These are phyloP conservation scores for Shiraia bambusicola DNA, from an alignment of 2,329 filamentous ascomycete genomes.

Conservation along the genomic window DNA sequence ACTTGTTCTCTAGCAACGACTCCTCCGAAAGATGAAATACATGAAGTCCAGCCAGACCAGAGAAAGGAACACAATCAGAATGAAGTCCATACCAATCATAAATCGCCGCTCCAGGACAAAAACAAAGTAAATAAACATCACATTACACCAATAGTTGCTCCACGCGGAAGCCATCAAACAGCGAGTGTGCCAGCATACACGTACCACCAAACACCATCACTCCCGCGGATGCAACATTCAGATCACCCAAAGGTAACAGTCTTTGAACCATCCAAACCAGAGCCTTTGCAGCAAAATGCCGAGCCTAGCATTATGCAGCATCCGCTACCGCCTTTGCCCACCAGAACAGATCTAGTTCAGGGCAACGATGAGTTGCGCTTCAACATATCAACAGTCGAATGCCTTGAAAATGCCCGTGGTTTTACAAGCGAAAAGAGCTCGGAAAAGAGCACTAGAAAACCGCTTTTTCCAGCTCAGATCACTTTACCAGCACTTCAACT, in stretches of 20 bases:
- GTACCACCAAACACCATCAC: conserved; percentile 20
- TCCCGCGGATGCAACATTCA: conserved; percentile 16
- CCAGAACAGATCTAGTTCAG: not conserved
- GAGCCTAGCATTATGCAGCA: not conserved
- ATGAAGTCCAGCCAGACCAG: conserved; percentile 1
- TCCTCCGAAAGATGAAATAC: conserved; percentile 1
- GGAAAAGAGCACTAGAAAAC: no score
- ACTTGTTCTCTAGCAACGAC: not conserved
- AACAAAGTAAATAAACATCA: conserved; percentile 10
- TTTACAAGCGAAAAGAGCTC: no score
- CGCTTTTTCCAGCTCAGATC: no score
- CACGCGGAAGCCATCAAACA: conserved; percentile 16
- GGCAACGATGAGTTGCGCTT: not conserved
- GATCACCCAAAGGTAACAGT: not conserved
- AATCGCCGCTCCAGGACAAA: not conserved
- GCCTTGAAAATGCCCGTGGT: no score
- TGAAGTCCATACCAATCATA: conserved; percentile 1
- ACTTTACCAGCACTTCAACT: no score
- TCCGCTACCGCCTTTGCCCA: not conserved
- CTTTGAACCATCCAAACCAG: not conserved
- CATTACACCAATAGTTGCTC: conserved; percentile 14
- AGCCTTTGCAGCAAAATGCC: not conserved
- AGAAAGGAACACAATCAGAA: conserved; percentile 5
- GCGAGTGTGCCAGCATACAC: conserved; percentile 1
- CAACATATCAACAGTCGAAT: no score